Evolutionary conservation across 2,329 filamentous ascomycete genomes (phyloP).

Genomic region (Cladorrhinum sp.): DNA sequence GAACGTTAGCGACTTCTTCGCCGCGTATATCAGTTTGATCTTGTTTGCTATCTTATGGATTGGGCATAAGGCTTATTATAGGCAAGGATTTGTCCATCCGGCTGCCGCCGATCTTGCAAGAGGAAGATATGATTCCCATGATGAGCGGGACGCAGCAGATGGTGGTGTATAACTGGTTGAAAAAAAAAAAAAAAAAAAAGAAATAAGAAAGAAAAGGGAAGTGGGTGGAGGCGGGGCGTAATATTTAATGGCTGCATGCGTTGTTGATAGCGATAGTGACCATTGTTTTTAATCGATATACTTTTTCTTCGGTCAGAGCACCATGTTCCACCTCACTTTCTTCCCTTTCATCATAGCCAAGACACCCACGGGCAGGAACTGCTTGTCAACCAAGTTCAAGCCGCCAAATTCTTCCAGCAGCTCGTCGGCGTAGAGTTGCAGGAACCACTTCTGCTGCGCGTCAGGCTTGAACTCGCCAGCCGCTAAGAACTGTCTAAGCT

Average conservation of each 20-base stretch:
- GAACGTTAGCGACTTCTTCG: constrained; percentile 59
- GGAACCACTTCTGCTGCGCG: constrained; percentile 35
- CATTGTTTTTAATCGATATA: constrained; percentile 6
- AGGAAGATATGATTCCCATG: constrained; percentile 21
- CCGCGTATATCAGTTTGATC: constrained; percentile 62
- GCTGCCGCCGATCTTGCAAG: constrained; percentile 26
- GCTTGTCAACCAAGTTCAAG: constrained; percentile 37
- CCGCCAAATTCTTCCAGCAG: constrained; percentile 36
- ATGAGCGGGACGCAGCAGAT: constrained; percentile 13
- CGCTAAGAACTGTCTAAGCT: constrained; percentile 18
- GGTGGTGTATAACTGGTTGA: constrained; percentile 7
- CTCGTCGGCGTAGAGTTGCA: constrained; percentile 33
- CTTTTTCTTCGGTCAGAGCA: constrained; percentile 28
- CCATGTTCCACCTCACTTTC: constrained; percentile 42
- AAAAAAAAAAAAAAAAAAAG: neutral
- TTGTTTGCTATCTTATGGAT: constrained; percentile 59
- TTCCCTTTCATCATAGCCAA: constrained; percentile 39
- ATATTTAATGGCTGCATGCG: constrained; percentile 4
- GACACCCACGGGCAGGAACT: constrained; percentile 38
- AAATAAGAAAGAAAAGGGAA: neutral
- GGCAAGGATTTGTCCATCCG: constrained; percentile 30
- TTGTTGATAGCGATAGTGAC: constrained; percentile 8
- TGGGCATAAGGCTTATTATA: constrained; percentile 56
- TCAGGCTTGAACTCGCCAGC: constrained; percentile 18
- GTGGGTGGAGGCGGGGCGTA: neutral